phyloP scores from a whole-genome alignment of 257 asterid species.

The Pogostemon cablin region DNA sequence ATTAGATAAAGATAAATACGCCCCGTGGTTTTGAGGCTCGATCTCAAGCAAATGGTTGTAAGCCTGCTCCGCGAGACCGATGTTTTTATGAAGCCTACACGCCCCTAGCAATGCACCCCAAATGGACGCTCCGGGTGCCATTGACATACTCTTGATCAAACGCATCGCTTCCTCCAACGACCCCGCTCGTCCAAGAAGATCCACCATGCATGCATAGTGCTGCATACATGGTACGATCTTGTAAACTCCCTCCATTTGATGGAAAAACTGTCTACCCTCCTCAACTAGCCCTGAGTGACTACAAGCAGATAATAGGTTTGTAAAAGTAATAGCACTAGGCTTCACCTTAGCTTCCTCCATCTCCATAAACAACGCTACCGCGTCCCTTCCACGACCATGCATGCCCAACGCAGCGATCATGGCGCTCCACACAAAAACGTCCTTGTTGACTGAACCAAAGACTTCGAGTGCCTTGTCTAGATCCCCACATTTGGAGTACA shows the following conservation, averaged over 20 bases:
- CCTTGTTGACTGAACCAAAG: slow-evolving; percentile 56
- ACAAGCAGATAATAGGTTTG: slow-evolving; percentile 71
- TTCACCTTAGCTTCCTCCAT: slow-evolving; percentile 64
- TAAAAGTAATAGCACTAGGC: slow-evolving; percentile 71
- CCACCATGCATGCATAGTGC: slow-evolving; percentile 86
- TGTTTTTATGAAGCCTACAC: slow-evolving; percentile 59
- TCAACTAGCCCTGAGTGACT: slow-evolving; percentile 81
- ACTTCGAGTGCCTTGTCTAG: slow-evolving; percentile 72
- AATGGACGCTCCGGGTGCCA: slow-evolving; percentile 54
- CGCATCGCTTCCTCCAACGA: slow-evolving; percentile 56
- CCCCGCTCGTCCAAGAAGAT: slow-evolving; percentile 84
- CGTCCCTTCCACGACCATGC: slow-evolving; percentile 76
- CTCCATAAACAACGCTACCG: slow-evolving; percentile 56
- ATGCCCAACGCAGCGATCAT: slow-evolving; percentile 83
- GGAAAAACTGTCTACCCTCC: slow-evolving; percentile 55
- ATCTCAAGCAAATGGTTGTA: slow-evolving; percentile 52
- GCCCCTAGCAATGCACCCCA: slow-evolving; percentile 89
- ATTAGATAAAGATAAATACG: slow-evolving; percentile 64
- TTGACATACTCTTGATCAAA: slow-evolving; percentile 63
- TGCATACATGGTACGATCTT: slow-evolving; percentile 51
- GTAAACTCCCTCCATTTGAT: slow-evolving; percentile 56
- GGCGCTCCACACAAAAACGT: slow-evolving; percentile 77
- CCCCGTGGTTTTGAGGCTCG: slow-evolving; percentile 77
- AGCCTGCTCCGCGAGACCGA: slow-evolving; percentile 65
- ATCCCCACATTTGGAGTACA: slow-evolving; percentile 86